Conservation (phyloP, 768 basidiomycete species). For the Xerocomellus intermedius region DNA sequence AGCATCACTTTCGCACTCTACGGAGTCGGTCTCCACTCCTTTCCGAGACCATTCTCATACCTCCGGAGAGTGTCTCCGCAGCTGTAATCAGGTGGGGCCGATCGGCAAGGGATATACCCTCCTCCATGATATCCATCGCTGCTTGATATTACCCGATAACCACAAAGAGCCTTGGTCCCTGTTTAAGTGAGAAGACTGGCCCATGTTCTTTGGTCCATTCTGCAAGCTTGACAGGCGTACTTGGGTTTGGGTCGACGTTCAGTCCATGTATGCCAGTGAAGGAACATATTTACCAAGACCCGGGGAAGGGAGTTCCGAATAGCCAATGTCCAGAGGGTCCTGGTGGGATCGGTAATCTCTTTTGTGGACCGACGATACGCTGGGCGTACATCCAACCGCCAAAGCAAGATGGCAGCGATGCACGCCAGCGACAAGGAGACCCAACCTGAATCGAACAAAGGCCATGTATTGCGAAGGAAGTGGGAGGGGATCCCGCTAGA, state of each 20-base stretch:
- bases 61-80: constrained; percentile 6
- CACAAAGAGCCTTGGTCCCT: constrained; percentile 3
- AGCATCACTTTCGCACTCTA: neutral
- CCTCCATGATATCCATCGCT: constrained; percentile 14
- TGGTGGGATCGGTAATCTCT: neutral
- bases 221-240: constrained; percentile 2
- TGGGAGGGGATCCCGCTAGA: too few relatives aligned
- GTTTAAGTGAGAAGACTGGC: constrained; percentile 1
- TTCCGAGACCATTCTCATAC: neutral
- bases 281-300: neutral
- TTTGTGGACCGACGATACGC: neutral
- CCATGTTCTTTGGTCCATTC: constrained; percentile 8
- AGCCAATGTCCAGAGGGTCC: constrained; percentile 11
- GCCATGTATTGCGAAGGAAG: neutral
- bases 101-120: constrained; percentile 6
- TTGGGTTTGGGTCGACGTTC: neutral
- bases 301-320: constrained; percentile 5
- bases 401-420: neutral
- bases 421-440: neutral
- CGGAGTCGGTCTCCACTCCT: constrained; percentile 1
- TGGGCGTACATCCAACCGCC: neutral
- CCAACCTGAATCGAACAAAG: neutral
- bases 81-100: constrained; percentile 2
- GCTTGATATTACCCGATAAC: constrained; percentile 6
- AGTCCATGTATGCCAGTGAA: neutral